These are phyloP conservation scores for Fraxinus floribunda DNA, from an alignment of 305 asterid genomes.

Conservation along the genomic window DNA sequence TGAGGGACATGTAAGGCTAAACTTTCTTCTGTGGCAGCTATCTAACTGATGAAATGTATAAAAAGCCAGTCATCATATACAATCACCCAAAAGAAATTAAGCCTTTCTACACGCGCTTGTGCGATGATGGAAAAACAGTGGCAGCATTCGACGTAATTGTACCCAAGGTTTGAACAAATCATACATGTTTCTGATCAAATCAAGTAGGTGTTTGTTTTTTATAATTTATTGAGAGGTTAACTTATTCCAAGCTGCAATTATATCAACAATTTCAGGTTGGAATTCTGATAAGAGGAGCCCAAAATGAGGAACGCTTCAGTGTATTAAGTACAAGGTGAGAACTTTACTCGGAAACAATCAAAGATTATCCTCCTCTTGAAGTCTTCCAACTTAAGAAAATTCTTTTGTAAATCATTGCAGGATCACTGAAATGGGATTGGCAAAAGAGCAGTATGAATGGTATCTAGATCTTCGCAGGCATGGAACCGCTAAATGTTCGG, in stretches of 20 bases:
- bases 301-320: conserved; percentile 71
- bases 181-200: not conserved
- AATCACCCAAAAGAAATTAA: conserved; percentile 62
- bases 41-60: conserved; percentile 62
- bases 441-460: conserved; percentile 68
- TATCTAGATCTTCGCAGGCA: conserved; percentile 77
- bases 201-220: not conserved
- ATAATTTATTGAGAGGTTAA: not conserved
- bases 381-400: not conserved
- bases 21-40: conserved; percentile 39
- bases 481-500: conserved; percentile 60
- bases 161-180: conserved; percentile 58
- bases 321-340: conserved; percentile 57
- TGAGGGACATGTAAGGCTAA: not conserved
- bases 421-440: conserved; percentile 62
- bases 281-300: conserved; percentile 72
- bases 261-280: conserved; percentile 54
- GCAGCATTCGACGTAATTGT: conserved; percentile 73
- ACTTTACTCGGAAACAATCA: not conserved
- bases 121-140: conserved; percentile 69
- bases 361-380: not conserved
- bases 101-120: conserved; percentile 62
- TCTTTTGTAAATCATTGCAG: conserved; percentile 30
- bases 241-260: conserved; percentile 2
- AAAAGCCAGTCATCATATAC: conserved; percentile 62